Evolutionary conservation across 192 early-diverging fungal species (phyloP), one percentile per base, ranked within the genome.

Genomic region (Backusella sp.): DNA sequence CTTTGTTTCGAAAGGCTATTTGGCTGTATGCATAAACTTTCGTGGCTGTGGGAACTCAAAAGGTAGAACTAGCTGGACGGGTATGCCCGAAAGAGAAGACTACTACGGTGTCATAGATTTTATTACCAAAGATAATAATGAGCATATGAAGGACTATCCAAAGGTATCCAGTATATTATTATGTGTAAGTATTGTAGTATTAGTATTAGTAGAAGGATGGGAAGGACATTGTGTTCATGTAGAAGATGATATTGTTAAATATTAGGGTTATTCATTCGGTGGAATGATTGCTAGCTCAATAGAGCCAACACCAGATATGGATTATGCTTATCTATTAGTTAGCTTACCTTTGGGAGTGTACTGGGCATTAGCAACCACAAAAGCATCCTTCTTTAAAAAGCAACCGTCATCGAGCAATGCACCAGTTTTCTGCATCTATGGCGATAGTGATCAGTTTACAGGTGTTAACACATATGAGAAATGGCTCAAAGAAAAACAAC

Each of bases 211-310:
- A 53, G 21, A n/a, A n/a, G 1, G 37, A 41, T 2, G 28, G 28
- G 36, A 9, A 14, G 12, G 11, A 19, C 6, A n/a, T 37, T 14
- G 14, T 42, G 46, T 37, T 75, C 62, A 44, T 14, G 9, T 19
- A 14, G 34, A 37, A 6, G 41, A n/a, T 21, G 66, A 6, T 42
- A 17, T 14, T 44, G 15, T 49, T 49, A 49, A 17, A 49, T 17
- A 19, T n/a, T 78, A 73, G 72, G 77, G 77, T 12, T 78, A 78
- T 23, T 78, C 77, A 1, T 78, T 68, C 73, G 77, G 77, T 12
- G 52, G 65, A 9, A 73, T 78, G 72, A 78, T 78, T 34, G 77
- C 77, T 4, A 46, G 37, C 26, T 78, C 77, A 1, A 70, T 78
- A 21, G 46, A 66, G 4, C n/a, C 59, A 42, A 68, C 68, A 17